Evolutionary conservation across 495 filamentous ascomycete genomes (phyloP).

Genomic region (Trichocladium antarcticum): DNA sequence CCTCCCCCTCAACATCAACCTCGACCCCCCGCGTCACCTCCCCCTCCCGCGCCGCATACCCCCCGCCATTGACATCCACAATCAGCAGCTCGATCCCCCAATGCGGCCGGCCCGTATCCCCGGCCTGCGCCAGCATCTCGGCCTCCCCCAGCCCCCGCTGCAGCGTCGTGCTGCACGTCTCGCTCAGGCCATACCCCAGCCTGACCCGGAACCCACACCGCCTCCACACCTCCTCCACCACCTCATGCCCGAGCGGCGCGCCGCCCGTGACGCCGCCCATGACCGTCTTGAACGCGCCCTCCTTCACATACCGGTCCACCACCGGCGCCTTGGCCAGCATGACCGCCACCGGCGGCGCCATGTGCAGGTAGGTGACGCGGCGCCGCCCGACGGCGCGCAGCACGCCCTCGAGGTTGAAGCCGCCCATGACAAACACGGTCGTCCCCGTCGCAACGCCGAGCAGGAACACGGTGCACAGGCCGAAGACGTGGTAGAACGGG

Average conservation of each 20-base stretch:
- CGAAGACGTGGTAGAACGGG: conserved; percentile 30
- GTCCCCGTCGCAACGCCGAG: conserved; percentile 47
- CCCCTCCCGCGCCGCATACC: conserved; percentile 2
- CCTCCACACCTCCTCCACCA: conserved; percentile 50
- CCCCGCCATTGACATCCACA: conserved; percentile 27
- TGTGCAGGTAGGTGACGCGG: conserved; percentile 47
- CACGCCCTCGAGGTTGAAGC: conserved; percentile 48
- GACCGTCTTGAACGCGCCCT: conserved; percentile 32
- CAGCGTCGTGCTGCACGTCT: conserved; percentile 52
- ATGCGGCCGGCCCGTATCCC: conserved; percentile 49
- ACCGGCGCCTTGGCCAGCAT: conserved; percentile 52
- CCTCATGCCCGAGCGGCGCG: conserved; percentile 53
- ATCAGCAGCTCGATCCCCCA: conserved; percentile 46
- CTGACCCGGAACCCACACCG: conserved; percentile 56
- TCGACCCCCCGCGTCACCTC: conserved; percentile 34
- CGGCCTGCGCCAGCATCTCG: conserved; percentile 48
- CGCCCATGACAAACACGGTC: conserved; percentile 48
- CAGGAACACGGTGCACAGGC: conserved; percentile 37
- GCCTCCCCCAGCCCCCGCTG: conserved; percentile 43
- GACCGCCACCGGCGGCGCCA: conserved; percentile 61
- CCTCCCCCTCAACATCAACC: conserved; percentile 47
- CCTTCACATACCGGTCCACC: conserved; percentile 47
- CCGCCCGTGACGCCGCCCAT: conserved; percentile 38
- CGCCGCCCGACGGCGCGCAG: conserved; percentile 42
- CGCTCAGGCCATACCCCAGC: conserved; percentile 61